Conservation (phyloP, 345 rosid genomes). For the Eucalyptus pauciflora region DNA sequence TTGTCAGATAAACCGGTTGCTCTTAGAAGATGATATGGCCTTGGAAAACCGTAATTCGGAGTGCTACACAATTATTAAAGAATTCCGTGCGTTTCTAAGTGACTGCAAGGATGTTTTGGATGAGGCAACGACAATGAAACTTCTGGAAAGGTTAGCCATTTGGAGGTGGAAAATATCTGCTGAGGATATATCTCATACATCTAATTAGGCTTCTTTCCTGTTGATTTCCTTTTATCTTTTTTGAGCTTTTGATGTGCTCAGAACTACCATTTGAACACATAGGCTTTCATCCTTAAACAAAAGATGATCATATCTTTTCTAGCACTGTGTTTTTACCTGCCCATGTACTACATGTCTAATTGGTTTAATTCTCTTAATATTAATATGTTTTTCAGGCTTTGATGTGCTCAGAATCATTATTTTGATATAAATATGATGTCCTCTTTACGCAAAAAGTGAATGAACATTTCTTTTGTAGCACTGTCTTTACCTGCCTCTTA, state of each 20-base stretch:
- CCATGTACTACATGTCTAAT: not conserved
- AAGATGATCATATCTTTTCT: not conserved
- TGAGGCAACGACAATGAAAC: conserved; percentile 97
- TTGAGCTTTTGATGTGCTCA: not conserved
- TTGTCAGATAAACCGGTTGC: conserved; percentile 75
- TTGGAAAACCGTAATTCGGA: conserved; percentile 70
- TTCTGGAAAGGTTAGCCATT: conserved; percentile 73
- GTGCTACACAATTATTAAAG: conserved; percentile 71
- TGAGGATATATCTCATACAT: not conserved
- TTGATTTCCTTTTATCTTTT: not conserved
- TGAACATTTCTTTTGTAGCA: not conserved
- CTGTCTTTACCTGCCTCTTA: not conserved
- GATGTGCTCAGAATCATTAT: not conserved
- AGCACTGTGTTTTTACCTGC: not conserved
- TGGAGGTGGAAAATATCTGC: not conserved
- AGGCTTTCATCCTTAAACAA: not conserved
- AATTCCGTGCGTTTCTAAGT: conserved; percentile 90
- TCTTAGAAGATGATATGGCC: conserved; percentile 92
- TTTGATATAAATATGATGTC: not conserved
- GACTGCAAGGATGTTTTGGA: conserved; percentile 95
- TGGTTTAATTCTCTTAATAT: not conserved
- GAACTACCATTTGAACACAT: not conserved
- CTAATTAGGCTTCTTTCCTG: not conserved
- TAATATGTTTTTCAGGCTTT: not conserved
- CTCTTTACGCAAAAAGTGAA: not conserved